Evolutionary conservation across 2,329 filamentous ascomycete genomes (phyloP), one percentile per base, ranked within the genome.

Genomic region (Ophiostoma sp.): DNA sequence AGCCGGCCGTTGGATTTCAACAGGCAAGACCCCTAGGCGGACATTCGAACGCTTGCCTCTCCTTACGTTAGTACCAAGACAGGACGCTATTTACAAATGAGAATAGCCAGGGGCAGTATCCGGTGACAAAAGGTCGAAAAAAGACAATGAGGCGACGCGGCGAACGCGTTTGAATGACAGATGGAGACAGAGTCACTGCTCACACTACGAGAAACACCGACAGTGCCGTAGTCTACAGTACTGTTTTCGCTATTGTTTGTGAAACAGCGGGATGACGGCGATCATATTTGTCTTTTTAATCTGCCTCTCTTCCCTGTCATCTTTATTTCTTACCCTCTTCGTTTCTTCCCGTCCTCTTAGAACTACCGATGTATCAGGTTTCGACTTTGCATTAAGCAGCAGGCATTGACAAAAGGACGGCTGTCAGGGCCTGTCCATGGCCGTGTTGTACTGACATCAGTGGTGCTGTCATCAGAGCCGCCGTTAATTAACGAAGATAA

Each of bases 311-410:
- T 64, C 61, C 61, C n/a, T 64, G 59, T 64, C 59, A 31, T 66
- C 39, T 22, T 63, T 42, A 31, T 61, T 61, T 31, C 19, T 45
- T 45, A 2, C 15, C 1, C 59, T 52, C 28, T 55, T 50, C 12
- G 39, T 22, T 19, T n/a, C 52, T 8, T 42, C 17, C 31, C 52
- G 22, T n/a, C 33, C 61, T 42, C 45, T 52, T 45, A 28, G 50
- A 50, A 73, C 71, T 63, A n/a, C 64, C 71, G 55, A 63, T 33
- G 71, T 70, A 52, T 73, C 71, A 73, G 55, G 36, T 63, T 68
- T 63, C 28, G 28, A n/a, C 31, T 48, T 39, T 70, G 50, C 71
- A 63, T 63, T 69, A 5, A 52, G 63, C 63, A 42, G 36, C 50
- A 50, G 63, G 71, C 63, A 69, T 68, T 28, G 48, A 69, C 57